Evolutionary conservation across 1,284 basidiomycete species (phyloP).

Genomic region (Fomitopsis schrenkii): DNA sequence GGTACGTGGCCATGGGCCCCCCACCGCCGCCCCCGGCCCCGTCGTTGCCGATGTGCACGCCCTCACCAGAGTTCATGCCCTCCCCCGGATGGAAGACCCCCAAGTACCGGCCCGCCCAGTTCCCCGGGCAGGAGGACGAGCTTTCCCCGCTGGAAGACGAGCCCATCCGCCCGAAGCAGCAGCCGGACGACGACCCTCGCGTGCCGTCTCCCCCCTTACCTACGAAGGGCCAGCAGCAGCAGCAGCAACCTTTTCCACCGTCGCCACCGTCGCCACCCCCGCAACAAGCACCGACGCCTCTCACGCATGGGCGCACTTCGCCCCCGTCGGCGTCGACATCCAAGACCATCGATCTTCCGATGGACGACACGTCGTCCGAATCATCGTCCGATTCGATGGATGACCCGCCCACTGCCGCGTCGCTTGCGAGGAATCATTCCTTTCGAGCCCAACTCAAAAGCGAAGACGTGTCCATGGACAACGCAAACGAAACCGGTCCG

Average conservation of each 20-base stretch:
- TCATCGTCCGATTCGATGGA: not conserved
- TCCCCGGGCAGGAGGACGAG: not conserved
- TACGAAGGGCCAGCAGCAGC: not conserved
- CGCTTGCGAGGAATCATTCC: not conserved
- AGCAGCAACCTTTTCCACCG: no score
- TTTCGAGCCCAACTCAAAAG: not conserved
- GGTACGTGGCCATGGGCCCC: no score
- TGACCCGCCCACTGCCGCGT: not conserved
- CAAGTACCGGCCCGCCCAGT: not conserved
- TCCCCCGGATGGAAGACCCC: not conserved
- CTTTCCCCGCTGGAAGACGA: no score
- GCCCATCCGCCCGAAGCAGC: not conserved
- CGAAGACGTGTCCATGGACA: not conserved
- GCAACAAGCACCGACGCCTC: not conserved
- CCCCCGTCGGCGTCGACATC: not conserved
- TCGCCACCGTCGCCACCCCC: no score
- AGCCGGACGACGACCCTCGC: not conserved
- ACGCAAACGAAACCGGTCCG: not conserved
- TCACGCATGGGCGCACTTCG: not conserved
- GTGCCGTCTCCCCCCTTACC: not conserved
- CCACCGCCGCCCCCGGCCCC: constrained; percentile 5
- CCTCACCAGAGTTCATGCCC: not conserved
- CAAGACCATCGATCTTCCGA: not conserved
- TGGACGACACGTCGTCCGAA: not conserved
- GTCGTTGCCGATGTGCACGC: constrained; percentile 15